phyloP scores from a whole-genome alignment of 495 filamentous ascomycete species.

The Pseudoneurospora amorphoporcata region DNA sequence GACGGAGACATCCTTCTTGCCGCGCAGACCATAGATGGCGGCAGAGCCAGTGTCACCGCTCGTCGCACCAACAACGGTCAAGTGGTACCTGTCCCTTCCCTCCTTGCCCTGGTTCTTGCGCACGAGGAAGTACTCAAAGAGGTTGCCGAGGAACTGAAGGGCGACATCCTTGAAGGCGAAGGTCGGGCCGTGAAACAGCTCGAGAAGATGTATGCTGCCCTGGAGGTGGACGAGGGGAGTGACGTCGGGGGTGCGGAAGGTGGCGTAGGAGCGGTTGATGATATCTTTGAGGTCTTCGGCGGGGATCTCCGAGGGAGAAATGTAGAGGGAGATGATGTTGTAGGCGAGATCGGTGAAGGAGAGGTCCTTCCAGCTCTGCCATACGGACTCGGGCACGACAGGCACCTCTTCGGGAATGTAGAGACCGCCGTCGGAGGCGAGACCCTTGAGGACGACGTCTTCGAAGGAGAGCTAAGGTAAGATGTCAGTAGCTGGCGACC shows the following conservation, averaged over 20 bases:
- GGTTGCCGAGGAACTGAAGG: slow-evolving; percentile 82
- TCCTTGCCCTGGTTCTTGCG: slow-evolving; percentile 67
- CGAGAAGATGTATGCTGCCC: slow-evolving; percentile 69
- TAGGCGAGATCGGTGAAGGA: slow-evolving; percentile 71
- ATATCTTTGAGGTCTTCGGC: slow-evolving; percentile 67
- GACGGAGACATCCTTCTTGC: slow-evolving; percentile 90
- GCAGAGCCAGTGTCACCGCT: slow-evolving; percentile 91
- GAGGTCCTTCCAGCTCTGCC: slow-evolving; percentile 65
- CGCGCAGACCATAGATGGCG: slow-evolving; percentile 92
- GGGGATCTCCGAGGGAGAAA: slow-evolving; percentile 74
- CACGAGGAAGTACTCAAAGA: slow-evolving; percentile 92
- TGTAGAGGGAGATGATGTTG: slow-evolving; percentile 68
- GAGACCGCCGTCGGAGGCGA: slow-evolving; percentile 79
- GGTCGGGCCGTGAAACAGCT: slow-evolving; percentile 97
- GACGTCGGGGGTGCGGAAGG: slow-evolving; percentile 66
- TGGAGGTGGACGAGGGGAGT: slow-evolving; percentile 64
- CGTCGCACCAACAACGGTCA: slow-evolving; percentile 86
- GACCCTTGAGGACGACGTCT: slow-evolving; percentile 79
- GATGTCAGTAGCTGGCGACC: neutral
- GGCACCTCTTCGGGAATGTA: slow-evolving; percentile 84
- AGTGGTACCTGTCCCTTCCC: slow-evolving; percentile 65
- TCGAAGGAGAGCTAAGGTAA: slow-evolving; percentile 71
- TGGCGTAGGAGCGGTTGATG: slow-evolving; percentile 69
- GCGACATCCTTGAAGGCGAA: slow-evolving; percentile 92
- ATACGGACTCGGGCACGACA: slow-evolving; percentile 37